Base-by-base conservation (phyloP, 257 asterid species). In the Vinca minor region DNA sequence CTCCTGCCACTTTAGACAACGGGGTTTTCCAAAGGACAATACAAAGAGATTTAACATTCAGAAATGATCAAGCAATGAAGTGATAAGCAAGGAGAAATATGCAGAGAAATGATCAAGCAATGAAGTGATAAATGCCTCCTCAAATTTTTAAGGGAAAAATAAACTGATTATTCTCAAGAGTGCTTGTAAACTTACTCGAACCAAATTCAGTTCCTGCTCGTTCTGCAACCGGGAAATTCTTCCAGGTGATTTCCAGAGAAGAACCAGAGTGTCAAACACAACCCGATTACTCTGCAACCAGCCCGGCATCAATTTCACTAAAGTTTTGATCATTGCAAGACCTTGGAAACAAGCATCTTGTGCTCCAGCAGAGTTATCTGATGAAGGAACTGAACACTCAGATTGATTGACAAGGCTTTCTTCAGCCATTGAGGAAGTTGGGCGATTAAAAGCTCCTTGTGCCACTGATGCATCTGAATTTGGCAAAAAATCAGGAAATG, bases 321-420 rank as follows among this genome's bases (percentile, higher is more conserved):
- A 84, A 64, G 95, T 84, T 81, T 93, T 93, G 48, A 93, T 83
- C 63, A 93, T 78, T 69, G 90, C 92, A 78, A 93, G 97, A 66
- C 99, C 97, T 80, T 93, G 97, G 79, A 93, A 89, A 79, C 87
- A 85, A 72, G 99, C 94, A 78, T 93, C 96, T 59, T 84, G 77
- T 36, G 88, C 63, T 76, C 84, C 84, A 61, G 75, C 68, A 36
- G 83, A 71, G 45, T 76, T 77, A 75, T 79, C 70, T 52, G 81
- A 65, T 44, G 81, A 62, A 58, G 83, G 85, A 71, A 73, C 76
- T 71, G 91, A 76, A 78, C 75, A 83, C 76, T 89, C 96, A 4
- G 90, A 69, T 79, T 85, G 86, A 66, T 78, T 74, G 65, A 77
- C 71, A 66, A 77, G 78, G 69, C 75, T 75, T 56, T 85, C 94